Base-by-base conservation (phyloP, 306 rosid genomes). In the Boehmeria nivea region DNA sequence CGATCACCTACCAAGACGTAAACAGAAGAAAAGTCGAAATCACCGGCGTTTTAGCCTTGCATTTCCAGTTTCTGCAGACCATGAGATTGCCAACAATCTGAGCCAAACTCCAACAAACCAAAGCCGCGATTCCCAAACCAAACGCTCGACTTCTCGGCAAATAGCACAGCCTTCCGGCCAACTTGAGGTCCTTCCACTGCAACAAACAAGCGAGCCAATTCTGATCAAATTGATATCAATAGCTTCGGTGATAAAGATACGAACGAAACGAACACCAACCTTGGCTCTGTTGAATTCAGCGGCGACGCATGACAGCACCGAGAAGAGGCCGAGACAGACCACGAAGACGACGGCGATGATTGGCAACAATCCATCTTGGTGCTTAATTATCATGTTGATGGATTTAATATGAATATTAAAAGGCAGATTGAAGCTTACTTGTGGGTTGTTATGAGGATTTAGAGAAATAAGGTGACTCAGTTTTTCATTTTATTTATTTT, bases 1-100 rank as follows among this genome's bases (percentile, higher is more conserved):
- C 2, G 76, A 65, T 12, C n/a, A 76, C 89, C 25, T 74, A 91
- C 98, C 98, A 91, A 61, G 96, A 87, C 27, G 87, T 54, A 57
- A 57, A 54, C 47, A 78, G 60, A 64, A 87, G 89, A 69, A 60
- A 21, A 73, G 51, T 73, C 37, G 73, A 75, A 69, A 81, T 23
- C 12, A 24, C 18, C 16, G 83, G 78, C 22, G 36, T 57, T 71
- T 71, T 84, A 43, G 60, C 59, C 39, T 63, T 66, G 63, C 65
- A 38, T 59, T 74, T 31, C 54, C 54, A 63, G 43, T 63, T 67
- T 63, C 57, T 65, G 71, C 78, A 63, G 18, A 59, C 27, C 43
- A 69, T 40, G 6, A 65, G 72, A 73, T 77, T 87, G 8, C 83
- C 95, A 33, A 80, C 44, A 16, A 79, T 59, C 64, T 87, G 93